Evolutionary conservation across 2,329 filamentous ascomycete species (phyloP).

Genomic region (Aureobasidium sp.): DNA sequence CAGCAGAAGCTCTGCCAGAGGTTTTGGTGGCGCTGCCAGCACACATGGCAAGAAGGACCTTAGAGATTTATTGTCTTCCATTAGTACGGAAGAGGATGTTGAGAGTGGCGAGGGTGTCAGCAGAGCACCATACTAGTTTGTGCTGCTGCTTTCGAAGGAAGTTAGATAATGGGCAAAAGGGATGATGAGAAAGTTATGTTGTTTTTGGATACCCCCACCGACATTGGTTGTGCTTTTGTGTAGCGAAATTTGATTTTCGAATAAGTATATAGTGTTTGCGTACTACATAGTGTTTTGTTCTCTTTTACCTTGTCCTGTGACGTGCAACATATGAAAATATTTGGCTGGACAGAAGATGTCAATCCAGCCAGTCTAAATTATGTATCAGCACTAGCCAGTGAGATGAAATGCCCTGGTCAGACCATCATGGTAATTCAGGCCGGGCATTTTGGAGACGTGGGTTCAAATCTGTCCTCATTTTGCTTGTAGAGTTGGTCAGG

Average conservation of each 20-base stretch:
- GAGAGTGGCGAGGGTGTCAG: not conserved
- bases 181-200: not conserved
- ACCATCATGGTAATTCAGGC: too few species aligned
- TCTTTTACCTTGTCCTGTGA: not conserved
- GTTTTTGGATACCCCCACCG: conserved; percentile 2
- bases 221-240: not conserved
- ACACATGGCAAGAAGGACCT: conserved; percentile 8
- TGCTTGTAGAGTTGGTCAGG: too few species aligned
- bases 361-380: too few species aligned
- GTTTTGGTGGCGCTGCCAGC: not conserved
- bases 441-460: too few species aligned
- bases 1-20: conserved; percentile 10
- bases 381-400: too few species aligned
- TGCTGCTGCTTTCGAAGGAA: not conserved
- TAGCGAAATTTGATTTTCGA: not conserved
- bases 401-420: too few species aligned
- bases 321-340: too few species aligned
- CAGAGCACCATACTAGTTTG: not conserved
- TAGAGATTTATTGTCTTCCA: conserved; percentile 4
- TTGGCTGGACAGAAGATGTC: too few species aligned
- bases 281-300: not conserved
- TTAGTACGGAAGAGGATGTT: not conserved
- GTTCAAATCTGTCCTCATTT: too few species aligned
- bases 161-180: not conserved
- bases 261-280: conserved; percentile 1